Conservation (phyloP, 805 yeast species). For the Candida incommunis region DNA sequence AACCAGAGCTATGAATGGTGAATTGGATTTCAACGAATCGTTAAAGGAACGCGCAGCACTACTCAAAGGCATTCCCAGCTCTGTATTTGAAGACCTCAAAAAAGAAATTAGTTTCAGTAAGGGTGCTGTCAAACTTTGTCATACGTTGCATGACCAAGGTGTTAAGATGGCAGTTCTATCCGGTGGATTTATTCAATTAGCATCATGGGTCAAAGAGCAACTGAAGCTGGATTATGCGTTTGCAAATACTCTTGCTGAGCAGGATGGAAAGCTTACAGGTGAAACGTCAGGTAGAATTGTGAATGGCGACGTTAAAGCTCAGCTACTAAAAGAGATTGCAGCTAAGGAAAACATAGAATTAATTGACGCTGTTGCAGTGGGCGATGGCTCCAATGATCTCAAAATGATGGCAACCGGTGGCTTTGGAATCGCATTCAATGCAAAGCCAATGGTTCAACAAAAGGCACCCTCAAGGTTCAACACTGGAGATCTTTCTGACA, state of each 20-base stretch:
- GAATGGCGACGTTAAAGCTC: conserved; percentile 74
- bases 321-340: conserved; percentile 39
- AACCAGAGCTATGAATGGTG: conserved; percentile 93
- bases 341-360: conserved; percentile 17
- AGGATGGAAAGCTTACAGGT: conserved; percentile 49
- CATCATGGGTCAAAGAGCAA: conserved; percentile 51
- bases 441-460: conserved; percentile 81
- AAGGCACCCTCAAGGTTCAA: conserved; percentile 76
- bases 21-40: conserved; percentile 78
- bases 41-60: conserved; percentile 59
- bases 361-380: conserved; percentile 61
- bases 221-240: conserved; percentile 74
- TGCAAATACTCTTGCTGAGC: conserved; percentile 52
- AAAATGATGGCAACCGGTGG: conserved; percentile 89
- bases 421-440: conserved; percentile 93
- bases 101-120: conserved; percentile 59
- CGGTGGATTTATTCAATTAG: conserved; percentile 91
- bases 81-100: conserved; percentile 68
- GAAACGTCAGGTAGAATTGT: conserved; percentile 67
- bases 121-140: conserved; percentile 66
- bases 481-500: conserved; percentile 55
- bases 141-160: conserved; percentile 45
- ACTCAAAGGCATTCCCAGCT: conserved; percentile 67
- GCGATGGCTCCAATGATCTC: conserved; percentile 95
- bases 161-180: conserved; percentile 73